Percentiles rank a stretch among this genome's conserved stretches.
phyloP scores from a whole-genome alignment of 2,329 filamentous ascomycete genomes.

The Diatrype stigma region DNA sequence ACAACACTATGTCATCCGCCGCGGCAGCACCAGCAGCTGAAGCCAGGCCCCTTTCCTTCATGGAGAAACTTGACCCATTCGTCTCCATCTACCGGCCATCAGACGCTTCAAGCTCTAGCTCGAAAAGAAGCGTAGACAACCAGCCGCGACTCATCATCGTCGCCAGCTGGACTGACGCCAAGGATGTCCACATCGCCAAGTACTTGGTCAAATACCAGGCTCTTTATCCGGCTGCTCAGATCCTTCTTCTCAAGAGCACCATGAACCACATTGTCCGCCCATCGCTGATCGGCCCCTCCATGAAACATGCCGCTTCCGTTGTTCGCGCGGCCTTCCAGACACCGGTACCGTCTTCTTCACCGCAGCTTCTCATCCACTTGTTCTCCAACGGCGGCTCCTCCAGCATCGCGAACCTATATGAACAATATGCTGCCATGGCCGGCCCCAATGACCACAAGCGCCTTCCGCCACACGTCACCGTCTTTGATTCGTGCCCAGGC shows the following conservation, averaged over 20 bases:
- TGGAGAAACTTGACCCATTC: background rate
- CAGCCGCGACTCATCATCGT: constrained; percentile 28
- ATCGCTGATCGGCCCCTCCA: constrained; percentile 1
- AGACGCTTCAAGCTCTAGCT: background rate
- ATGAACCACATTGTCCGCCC: background rate
- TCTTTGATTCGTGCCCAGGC: constrained; percentile 8
- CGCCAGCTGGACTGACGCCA: constrained; percentile 30
- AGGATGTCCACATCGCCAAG: constrained; percentile 28
- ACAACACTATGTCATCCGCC: constrained; percentile 3
- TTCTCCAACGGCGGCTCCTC: constrained; percentile 9
- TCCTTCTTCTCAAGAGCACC: constrained; percentile 5
- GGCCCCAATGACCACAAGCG: background rate
- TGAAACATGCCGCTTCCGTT: constrained; percentile 2
- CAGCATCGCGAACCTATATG: constrained; percentile 4
- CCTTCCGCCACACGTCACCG: constrained; percentile 5
- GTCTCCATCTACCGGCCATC: constrained; percentile 4
- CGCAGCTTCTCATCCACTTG: constrained; percentile 5
- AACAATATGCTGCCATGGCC: constrained; percentile 1
- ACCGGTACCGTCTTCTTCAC: background rate
- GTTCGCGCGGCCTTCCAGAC: background rate
- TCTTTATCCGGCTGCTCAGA: constrained; percentile 23
- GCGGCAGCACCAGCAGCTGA: background rate
- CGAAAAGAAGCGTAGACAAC: background rate
- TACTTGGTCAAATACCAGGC: constrained; percentile 27
- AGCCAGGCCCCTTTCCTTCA: constrained; percentile 2